phyloP scores from a whole-genome alignment of 2,329 filamentous ascomycete genomes.

The Thyridium curvatum region DNA sequence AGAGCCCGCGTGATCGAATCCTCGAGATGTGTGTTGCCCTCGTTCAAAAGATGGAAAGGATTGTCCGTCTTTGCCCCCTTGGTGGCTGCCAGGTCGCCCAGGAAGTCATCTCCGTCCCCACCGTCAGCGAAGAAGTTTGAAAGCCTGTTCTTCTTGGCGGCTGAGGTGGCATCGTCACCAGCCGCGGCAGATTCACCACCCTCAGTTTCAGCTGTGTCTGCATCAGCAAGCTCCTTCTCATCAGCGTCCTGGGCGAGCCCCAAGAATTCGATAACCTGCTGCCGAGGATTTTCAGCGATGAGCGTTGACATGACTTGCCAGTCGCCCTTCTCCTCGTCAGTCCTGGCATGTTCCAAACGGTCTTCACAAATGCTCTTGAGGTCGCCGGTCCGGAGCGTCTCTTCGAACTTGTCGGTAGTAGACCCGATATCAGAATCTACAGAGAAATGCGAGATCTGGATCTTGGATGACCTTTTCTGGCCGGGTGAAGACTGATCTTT shows the following conservation, averaged over 20 bases:
- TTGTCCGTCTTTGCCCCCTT: conserved; percentile 92
- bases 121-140: conserved; percentile 78
- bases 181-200: conserved; percentile 91
- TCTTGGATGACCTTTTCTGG: conserved; percentile 64
- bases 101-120: conserved; percentile 74
- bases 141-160: conserved; percentile 56
- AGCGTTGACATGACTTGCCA: conserved; percentile 93
- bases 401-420: conserved; percentile 81
- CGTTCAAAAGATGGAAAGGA: conserved; percentile 84
- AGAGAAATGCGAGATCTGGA: conserved; percentile 82
- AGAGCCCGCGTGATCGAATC: conserved; percentile 81
- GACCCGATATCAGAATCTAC: conserved; percentile 80
- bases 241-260: conserved; percentile 59
- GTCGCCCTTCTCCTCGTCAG: conserved; percentile 89
- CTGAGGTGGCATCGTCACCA: conserved; percentile 37
- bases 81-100: conserved; percentile 76
- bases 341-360: conserved; percentile 67
- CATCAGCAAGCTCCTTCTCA: conserved; percentile 34
- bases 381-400: conserved; percentile 71
- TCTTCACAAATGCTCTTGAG: conserved; percentile 72
- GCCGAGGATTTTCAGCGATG: conserved; percentile 77
- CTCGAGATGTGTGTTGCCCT: conserved; percentile 77
- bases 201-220: conserved; percentile 76
- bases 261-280: conserved; percentile 80
- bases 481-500: conserved; percentile 51